These are phyloP conservation scores for Aspergillus neoniger DNA, from an alignment of 2,329 filamentous ascomycete genomes.

Conservation along the genomic window DNA sequence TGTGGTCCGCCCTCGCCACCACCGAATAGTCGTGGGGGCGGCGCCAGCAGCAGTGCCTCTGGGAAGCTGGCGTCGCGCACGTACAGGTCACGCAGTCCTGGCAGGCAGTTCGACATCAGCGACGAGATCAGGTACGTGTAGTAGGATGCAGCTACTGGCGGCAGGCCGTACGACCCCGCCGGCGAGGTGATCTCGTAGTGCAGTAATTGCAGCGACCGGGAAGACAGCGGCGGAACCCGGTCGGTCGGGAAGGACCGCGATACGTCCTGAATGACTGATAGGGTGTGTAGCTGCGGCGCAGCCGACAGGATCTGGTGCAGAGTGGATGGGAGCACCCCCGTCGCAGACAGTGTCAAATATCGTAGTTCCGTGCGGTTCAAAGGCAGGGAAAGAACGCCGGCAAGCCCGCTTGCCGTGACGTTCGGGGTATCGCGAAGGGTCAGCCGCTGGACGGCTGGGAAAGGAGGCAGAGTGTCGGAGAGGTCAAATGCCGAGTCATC, in stretches of 20 bases:
- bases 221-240: slow-evolving; percentile 64
- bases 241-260: slow-evolving; percentile 58
- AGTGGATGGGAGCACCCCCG: slow-evolving; percentile 59
- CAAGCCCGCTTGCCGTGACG: slow-evolving; percentile 71
- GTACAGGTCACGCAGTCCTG: slow-evolving; percentile 73
- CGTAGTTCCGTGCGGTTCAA: slow-evolving; percentile 63
- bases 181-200: slow-evolving; percentile 75
- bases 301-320: slow-evolving; percentile 47
- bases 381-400: slow-evolving; percentile 64
- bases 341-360: slow-evolving; percentile 70
- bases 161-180: slow-evolving; percentile 59
- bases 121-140: slow-evolving; percentile 86
- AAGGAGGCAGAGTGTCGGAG: slow-evolving; percentile 66
- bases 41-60: slow-evolving; percentile 73
- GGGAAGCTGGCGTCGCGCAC: slow-evolving; percentile 84
- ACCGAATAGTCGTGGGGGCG: slow-evolving; percentile 60
- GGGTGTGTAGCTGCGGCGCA: slow-evolving; percentile 44
- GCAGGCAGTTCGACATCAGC: slow-evolving; percentile 73
- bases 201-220: slow-evolving; percentile 68
- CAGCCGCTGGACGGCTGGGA: slow-evolving; percentile 74
- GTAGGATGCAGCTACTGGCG: slow-evolving; percentile 61
- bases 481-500: slow-evolving; percentile 75
- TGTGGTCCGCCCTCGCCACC: slow-evolving; percentile 33
- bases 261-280: slow-evolving; percentile 61
- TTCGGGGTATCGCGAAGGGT: slow-evolving; percentile 70